phyloP scores from a whole-genome alignment of 805 yeast species.

The Candida andamanensis region DNA sequence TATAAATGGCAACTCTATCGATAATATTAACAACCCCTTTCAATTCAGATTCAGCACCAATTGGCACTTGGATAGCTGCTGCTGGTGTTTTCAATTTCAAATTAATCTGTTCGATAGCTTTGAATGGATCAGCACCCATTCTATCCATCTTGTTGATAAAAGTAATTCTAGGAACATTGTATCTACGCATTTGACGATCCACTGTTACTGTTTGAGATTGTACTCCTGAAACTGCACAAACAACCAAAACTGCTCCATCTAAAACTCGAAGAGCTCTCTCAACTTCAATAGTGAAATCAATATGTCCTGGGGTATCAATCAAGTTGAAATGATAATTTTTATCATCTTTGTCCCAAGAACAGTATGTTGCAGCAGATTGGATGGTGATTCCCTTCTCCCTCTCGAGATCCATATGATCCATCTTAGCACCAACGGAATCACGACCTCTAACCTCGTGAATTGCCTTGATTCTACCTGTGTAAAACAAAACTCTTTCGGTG shows the following conservation, averaged over 20 bases:
- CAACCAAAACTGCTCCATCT: constrained; percentile 97
- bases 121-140: constrained; percentile 98
- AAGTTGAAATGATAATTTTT: constrained; percentile 80
- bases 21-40: constrained; percentile 90
- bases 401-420: constrained; percentile 99
- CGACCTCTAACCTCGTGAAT: constrained; percentile 96
- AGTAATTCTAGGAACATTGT: constrained; percentile 93
- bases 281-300: constrained; percentile 97
- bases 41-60: constrained; percentile 84
- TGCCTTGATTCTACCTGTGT: constrained; percentile 95
- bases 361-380: constrained; percentile 97
- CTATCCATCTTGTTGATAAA: constrained; percentile 98
- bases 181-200: constrained; percentile 97
- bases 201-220: constrained; percentile 98
- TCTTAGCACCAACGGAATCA: constrained; percentile 97
- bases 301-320: constrained; percentile 98
- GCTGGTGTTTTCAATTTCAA: constrained; percentile 85
- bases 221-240: constrained; percentile 97
- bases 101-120: constrained; percentile 88
- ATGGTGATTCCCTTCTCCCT: constrained; percentile 98
- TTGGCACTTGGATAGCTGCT: constrained; percentile 97
- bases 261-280: constrained; percentile 97
- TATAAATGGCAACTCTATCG: constrained; percentile 79
- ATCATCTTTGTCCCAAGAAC: constrained; percentile 83
- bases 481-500: constrained; percentile 92